Evolutionary conservation across 2,329 filamentous ascomycete species (phyloP).

Genomic region (Neofusicoccum ribis): DNA sequence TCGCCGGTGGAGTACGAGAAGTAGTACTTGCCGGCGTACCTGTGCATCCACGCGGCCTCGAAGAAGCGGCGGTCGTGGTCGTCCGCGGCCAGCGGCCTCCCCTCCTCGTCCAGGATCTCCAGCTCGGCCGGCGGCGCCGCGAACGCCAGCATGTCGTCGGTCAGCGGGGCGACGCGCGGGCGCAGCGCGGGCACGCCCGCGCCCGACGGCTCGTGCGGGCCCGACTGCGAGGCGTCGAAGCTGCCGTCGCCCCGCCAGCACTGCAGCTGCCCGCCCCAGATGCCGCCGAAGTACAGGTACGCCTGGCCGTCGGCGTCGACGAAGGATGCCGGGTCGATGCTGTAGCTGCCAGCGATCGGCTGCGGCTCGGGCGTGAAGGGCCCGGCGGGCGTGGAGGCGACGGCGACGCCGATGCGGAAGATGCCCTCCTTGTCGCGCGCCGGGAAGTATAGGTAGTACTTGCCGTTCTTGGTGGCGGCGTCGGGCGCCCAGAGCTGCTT

Average conservation of each 20-base stretch:
- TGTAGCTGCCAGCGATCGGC: slow-evolving; percentile 68
- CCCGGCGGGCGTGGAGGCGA: slow-evolving; percentile 63
- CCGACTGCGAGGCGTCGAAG: slow-evolving; percentile 59
- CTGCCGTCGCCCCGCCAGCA: slow-evolving; percentile 63
- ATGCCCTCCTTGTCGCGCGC: slow-evolving; percentile 68
- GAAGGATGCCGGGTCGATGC: slow-evolving; percentile 74
- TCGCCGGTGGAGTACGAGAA: slow-evolving; percentile 79
- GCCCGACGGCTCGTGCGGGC: slow-evolving; percentile 58
- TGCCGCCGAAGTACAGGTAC: slow-evolving; percentile 74
- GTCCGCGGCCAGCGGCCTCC: slow-evolving; percentile 60
- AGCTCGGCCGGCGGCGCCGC: slow-evolving; percentile 58
- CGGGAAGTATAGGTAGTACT: slow-evolving; percentile 77
- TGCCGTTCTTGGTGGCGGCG: slow-evolving; percentile 66
- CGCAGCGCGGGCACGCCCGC: slow-evolving; percentile 58
- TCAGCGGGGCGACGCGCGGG: slow-evolving; percentile 66
- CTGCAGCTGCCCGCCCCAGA: slow-evolving; percentile 80
- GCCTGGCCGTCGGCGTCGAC: slow-evolving; percentile 67
- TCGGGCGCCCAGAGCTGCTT: slow-evolving; percentile 83
- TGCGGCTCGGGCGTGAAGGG: slow-evolving; percentile 67
- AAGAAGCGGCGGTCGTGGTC: slow-evolving; percentile 78
- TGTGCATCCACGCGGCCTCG: slow-evolving; percentile 79
- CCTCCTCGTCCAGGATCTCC: slow-evolving; percentile 64
- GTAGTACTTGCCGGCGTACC: slow-evolving; percentile 68
- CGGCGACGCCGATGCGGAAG: slow-evolving; percentile 75
- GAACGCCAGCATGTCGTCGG: slow-evolving; percentile 66